Base-by-base conservation (phyloP, 306 rosid genomes). In the Rosa chinensis region DNA sequence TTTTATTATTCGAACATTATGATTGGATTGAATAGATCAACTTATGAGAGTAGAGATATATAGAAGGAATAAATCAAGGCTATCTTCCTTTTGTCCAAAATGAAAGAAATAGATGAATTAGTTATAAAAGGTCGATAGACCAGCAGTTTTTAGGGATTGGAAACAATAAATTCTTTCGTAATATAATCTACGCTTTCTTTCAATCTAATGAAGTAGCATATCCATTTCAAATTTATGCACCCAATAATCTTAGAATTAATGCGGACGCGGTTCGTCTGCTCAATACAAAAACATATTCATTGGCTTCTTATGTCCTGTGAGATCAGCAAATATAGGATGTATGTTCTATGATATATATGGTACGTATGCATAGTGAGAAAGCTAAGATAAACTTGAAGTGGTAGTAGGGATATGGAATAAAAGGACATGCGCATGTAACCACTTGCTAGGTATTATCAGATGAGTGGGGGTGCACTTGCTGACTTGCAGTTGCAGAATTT, bases 371-470 rank as follows among this genome's bases (percentile, higher is more conserved):
- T 13, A 62, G 40, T 9, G 68, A 62, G 68, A 62, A 11, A 62
- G 20, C 18, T 59, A 66, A 66, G 25, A 37, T 66, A 37, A 66
- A 25, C 6, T 17, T 35, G 47, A 37, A 39, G 45, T 23, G 14
- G 70, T 49, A 53, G 45, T 0, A 66, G 32, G 43, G 43, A 70
- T 48, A 70, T 48, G 59, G 61, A 71, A 48, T 32, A 72, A 20
- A 35, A 73, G 77, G 42, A 23, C 77, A 68, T 68, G 72, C 32
- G 72, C 72, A 42, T 45, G 17, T 6, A 70, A 74, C 61, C 17
- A 55, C n/a, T 42, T 74, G 48, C 28, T 56, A 8, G 37, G 66
- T 42, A 42, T 20, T n/a, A 13, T 68, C 72, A 68, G 72, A 68
- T 42, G 72, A 68, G 72, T 73, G 66, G 66, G 25, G 39, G 66